Evolutionary conservation across 441 rosid genomes (phyloP).

Genomic region (Eruca vesicaria): DNA sequence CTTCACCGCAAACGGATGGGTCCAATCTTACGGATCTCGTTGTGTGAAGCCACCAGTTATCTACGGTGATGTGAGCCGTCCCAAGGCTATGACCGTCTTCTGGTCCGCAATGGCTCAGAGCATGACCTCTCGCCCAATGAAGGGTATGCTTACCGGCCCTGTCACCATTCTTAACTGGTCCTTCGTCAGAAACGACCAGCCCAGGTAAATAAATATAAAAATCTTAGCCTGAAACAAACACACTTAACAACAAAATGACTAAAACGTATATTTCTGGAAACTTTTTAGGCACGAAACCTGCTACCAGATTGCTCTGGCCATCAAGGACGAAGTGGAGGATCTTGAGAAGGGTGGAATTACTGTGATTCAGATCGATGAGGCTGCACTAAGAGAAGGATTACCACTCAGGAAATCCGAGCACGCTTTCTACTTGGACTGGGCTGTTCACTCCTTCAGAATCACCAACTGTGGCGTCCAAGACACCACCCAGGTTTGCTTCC

Average conservation of each 20-base stretch:
- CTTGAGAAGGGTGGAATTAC: constrained; percentile 89
- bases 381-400: constrained; percentile 89
- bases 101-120: constrained; percentile 97
- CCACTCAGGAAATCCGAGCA: constrained; percentile 98
- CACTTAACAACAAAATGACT: not conserved
- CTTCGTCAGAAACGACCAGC: constrained; percentile 94
- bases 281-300: constrained; percentile 80
- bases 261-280: not conserved
- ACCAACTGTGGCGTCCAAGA: constrained; percentile 86
- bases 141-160: constrained; percentile 99
- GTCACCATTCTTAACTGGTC: constrained; percentile 99
- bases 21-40: constrained; percentile 95
- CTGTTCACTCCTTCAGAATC: constrained; percentile 98
- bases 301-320: constrained; percentile 97
- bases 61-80: constrained; percentile 99
- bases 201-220: constrained; percentile 51
- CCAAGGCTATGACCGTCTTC: constrained; percentile 96
- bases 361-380: constrained; percentile 95
- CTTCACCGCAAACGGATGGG: constrained; percentile 96
- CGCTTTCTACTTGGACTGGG: constrained; percentile 97
- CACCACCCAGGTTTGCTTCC: constrained; percentile 72
- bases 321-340: constrained; percentile 98
- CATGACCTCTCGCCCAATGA: constrained; percentile 98
- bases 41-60: constrained; percentile 98
- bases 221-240: not conserved